Base-by-base conservation (phyloP, 495 filamentous ascomycete genomes). In the Daldinia bambusicola region DNA sequence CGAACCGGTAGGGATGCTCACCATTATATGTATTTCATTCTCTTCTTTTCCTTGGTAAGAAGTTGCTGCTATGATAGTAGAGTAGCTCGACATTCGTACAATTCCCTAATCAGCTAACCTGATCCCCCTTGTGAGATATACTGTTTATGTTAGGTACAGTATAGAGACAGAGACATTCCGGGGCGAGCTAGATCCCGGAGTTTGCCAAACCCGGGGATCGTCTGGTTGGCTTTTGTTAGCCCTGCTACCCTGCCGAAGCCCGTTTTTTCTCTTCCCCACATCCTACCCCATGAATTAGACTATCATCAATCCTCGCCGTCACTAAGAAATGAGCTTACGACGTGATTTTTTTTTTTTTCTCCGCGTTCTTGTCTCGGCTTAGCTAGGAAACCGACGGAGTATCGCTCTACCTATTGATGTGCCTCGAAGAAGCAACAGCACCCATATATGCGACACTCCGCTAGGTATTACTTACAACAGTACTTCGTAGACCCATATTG, bases 201-300 rank as follows among this genome's bases (percentile, higher is more conserved):
- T 64, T 64, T 64, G n/a, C 26, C 32, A 36, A 40, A 22, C 43
- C 20, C 43, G 43, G 43, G 43, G 16, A 48, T 48, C 43, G 18
- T 48, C 43, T 32, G 40, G 37, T 57, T 57, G 40, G 48, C 48
- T 51, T 32, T 37, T 45, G 40, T 59, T 45, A 61, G 63, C 67
- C 70, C 64, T 67, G 63, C 40, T 36, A 58, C 67, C 64, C 64
- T 67, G 63, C 40, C 45, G n/a, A 18, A 36, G 55, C n/a, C 37
- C 59, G 18, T 32, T 38, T 67, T 67, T 67, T 55, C 55, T 37
- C 63, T 69, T 69, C 70, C 70, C 65, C 70, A 72, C 70, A 72
- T 65, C 56, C 55, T 68, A 67, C 63, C 48, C 37, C 62, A 36
- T n/a, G n/a, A n/a, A n/a, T n/a, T n/a, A n/a, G n/a, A n/a, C n/a